A percentile compares a stretch with the other conserved stretches of the same genome.
Evolutionary conservation across 2,329 filamentous ascomycete species (phyloP).

Genomic region (Emericellopsis atlantica): DNA sequence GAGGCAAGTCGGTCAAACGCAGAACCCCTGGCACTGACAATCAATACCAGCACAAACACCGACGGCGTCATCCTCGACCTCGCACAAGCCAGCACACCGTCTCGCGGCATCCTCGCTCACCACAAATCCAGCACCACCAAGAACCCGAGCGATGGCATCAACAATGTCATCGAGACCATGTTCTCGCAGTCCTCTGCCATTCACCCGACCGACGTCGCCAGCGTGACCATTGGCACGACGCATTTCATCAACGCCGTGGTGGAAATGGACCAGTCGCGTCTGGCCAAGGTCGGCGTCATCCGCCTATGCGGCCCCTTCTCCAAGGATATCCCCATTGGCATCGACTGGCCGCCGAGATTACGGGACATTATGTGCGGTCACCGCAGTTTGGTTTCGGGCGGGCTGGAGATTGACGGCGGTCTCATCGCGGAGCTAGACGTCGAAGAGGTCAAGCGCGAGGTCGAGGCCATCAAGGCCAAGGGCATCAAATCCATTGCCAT

Average conservation of each 20-base stretch:
- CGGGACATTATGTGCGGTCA: conserved; percentile 31
- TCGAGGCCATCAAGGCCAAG: conserved; percentile 21
- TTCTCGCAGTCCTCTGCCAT: conserved; percentile 17
- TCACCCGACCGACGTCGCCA: conserved; percentile 24
- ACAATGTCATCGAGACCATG: conserved; percentile 28
- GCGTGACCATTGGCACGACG: conserved; percentile 40
- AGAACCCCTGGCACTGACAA: no score
- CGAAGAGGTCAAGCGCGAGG: conserved; percentile 24
- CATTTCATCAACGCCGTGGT: conserved; percentile 48
- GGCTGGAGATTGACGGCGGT: conserved; percentile 36
- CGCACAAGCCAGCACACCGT: conserved; percentile 12
- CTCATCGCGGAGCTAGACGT: conserved; percentile 32
- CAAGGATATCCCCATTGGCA: conserved; percentile 33
- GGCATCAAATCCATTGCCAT: conserved; percentile 34
- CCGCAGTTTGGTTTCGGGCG: conserved; percentile 31
- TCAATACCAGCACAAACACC: conserved; percentile 31
- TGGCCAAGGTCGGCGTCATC: conserved; percentile 39
- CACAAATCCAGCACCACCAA: conserved; percentile 35
- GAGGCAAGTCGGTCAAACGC: no score
- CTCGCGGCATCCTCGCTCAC: conserved; percentile 32
- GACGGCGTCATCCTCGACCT: conserved; percentile 38
- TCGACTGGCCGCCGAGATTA: conserved; percentile 40
- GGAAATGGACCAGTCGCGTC: conserved; percentile 32
- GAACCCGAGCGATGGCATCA: conserved; percentile 33
- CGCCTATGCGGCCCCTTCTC: conserved; percentile 41